Conservation (phyloP, 164 flowering plant species). For the Umbellularia californica region DNA sequence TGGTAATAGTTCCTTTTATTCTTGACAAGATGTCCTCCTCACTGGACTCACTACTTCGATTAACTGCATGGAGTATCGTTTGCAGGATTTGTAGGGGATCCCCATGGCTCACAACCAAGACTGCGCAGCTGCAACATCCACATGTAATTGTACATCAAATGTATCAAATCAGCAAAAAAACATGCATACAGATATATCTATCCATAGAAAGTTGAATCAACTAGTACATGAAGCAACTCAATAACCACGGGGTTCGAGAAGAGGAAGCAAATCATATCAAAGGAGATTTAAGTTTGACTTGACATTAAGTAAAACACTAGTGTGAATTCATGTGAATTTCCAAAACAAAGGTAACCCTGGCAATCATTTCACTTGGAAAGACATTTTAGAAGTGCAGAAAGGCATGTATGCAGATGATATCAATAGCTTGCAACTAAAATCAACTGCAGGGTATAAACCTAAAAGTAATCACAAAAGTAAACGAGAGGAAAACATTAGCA, state of each 20-base stretch:
- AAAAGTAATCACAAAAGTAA: too few species aligned
- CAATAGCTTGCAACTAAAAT: too few species aligned
- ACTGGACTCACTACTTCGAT: slow-evolving; percentile 21
- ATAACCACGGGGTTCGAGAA: not conserved
- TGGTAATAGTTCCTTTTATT: slow-evolving; percentile 38
- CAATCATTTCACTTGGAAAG: too few species aligned
- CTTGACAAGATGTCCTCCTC: slow-evolving; percentile 42
- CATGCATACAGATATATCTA: not conserved
- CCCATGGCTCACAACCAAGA: slow-evolving; percentile 89
- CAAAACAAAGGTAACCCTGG: too few species aligned
- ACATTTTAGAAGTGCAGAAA: too few species aligned
- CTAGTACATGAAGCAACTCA: not conserved
- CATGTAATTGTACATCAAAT: not conserved
- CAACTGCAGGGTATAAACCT: too few species aligned
- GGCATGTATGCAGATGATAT: too few species aligned
- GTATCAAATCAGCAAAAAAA: not conserved
- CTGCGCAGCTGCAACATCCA: slow-evolving; percentile 48
- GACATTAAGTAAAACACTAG: not conserved
- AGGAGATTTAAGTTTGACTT: not conserved
- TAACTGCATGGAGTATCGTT: slow-evolving; percentile 55
- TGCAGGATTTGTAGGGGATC: slow-evolving; percentile 93
- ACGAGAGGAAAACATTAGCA: too few species aligned
- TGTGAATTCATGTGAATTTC: too few species aligned
- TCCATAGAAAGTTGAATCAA: not conserved
- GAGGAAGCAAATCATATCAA: not conserved